A percentile compares a stretch with the other conserved stretches of the same genome.
Evolutionary conservation across 441 rosid species (phyloP).

Genomic region (Erodium chrysanthum): DNA sequence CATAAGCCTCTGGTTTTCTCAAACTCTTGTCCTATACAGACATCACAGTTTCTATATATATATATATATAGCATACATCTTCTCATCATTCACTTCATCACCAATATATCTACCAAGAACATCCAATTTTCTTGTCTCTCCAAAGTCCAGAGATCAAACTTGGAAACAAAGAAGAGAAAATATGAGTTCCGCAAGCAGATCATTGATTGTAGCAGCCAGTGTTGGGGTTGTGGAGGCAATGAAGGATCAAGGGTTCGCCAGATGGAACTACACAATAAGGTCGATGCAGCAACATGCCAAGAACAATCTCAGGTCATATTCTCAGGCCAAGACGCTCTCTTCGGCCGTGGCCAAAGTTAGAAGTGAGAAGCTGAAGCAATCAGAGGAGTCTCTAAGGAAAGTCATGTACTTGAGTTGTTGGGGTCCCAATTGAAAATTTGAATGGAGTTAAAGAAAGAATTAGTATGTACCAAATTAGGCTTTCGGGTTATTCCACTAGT

Average conservation of each 20-base stretch:
- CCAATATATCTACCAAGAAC: too few species aligned
- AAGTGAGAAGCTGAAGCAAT: not conserved
- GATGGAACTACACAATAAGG: slow-evolving; percentile 31
- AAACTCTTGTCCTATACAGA: too few species aligned
- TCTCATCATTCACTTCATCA: not conserved
- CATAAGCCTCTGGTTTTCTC: too few species aligned
- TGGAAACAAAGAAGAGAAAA: not conserved
- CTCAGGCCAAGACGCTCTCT: too few species aligned
- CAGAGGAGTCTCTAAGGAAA: not conserved
- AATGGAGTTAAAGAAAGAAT: too few species aligned
- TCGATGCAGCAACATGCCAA: not conserved
- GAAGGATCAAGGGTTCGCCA: slow-evolving; percentile 16
- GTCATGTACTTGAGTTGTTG: not conserved
- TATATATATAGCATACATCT: not conserved
- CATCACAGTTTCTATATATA: not conserved
- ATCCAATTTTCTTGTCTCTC: too few species aligned
- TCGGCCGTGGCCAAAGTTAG: too few species aligned
- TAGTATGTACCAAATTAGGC: too few species aligned
- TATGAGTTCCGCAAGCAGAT: not conserved
- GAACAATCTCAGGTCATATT: not conserved
- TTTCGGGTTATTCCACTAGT: too few species aligned
- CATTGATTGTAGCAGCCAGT: not conserved
- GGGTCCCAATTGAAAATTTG: not conserved
- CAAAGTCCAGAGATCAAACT: too few species aligned
- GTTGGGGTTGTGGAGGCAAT: not conserved